Evolutionary conservation across 2,329 filamentous ascomycete species (phyloP).

Genomic region (Nemania diffusa): DNA sequence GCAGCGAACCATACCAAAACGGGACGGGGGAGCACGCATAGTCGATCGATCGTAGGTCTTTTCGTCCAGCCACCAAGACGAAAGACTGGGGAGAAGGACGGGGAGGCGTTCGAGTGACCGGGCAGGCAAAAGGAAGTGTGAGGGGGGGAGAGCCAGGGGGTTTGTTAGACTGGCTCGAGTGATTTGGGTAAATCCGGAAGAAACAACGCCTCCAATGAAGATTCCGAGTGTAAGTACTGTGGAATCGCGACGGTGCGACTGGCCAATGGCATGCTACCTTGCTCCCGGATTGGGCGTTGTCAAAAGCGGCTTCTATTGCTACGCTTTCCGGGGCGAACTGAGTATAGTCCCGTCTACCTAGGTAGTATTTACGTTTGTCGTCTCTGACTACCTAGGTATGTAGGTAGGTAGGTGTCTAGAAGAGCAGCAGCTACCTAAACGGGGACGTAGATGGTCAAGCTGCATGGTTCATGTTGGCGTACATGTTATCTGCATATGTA

Average conservation of each 20-base stretch:
- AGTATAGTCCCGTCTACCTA: background rate
- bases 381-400: conserved; percentile 2
- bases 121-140: background rate
- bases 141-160: conserved; percentile 15
- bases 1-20: conserved; percentile 23
- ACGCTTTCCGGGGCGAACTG: conserved; percentile 15
- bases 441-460: background rate
- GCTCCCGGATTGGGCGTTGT: conserved; percentile 14
- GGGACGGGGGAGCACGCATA: background rate
- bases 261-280: conserved; percentile 26
- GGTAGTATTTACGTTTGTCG: background rate
- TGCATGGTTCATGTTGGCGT: conserved; percentile 11
- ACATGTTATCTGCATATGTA: conserved; percentile 4
- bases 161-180: conserved; percentile 9
- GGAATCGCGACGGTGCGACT: background rate
- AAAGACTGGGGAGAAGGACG: background rate
- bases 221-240: conserved; percentile 6
- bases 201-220: conserved; percentile 35
- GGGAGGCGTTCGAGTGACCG: conserved; percentile 15
- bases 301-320: conserved; percentile 28
- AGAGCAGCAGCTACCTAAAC: background rate
- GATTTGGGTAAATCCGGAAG: conserved; percentile 40
- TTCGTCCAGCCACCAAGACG: conserved; percentile 13
- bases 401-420: no score
- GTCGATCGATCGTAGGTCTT: background rate